Evolutionary conservation across 306 rosid genomes (phyloP), one percentile per base, ranked within the genome.

Genomic region (Trifolium fragiferum): DNA sequence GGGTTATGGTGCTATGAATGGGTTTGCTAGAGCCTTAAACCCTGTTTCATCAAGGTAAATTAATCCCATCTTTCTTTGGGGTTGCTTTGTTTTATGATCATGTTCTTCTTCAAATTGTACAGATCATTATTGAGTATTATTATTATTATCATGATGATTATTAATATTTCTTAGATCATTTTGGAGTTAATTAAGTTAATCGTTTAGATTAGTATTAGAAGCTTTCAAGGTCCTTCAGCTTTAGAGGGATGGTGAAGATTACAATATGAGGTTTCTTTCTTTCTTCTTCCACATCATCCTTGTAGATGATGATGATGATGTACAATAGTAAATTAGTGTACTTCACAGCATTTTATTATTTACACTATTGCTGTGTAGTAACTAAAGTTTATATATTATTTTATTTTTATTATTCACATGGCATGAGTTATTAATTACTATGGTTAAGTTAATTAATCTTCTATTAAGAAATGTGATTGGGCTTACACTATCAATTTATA

Each of bases 1-100:
- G 77, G 97, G 99, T 14, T 95, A 95, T 70, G 99, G 98, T 46
- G 99, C 98, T 35, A 83, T 95, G 87, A 92, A 86, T 85, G 99
- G 96, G 68, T 86, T 95, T 51, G 98, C 96, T 30, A 95, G 99
- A 84, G 96, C 99, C 33, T 55, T 95, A 66, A 92, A 90, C 85
- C 96, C 98, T 61, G 98, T 95, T 60, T 92, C 97, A 66, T 89
- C 99, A 80, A 89, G 97, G 96, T 94, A 86, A 82, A 76, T 7
- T 59, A 19, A 53, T 43, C 55, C 71, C 14, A 33, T 41, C n/a
- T 58, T 58, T 20, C 5, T 16, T 30, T 51, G 68, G 43, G 41
- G 30, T 2, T 79, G 2, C 4, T 57, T 23, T 57, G n/a, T n/a
- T 5, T 7, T 8, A 27, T 27, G 5, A 27, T 27, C 0, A 20